A percentile compares a stretch with the other conserved stretches of the same genome.
Conservation (phyloP, 306 rosid genomes). For the Lotus japonicus region DNA sequence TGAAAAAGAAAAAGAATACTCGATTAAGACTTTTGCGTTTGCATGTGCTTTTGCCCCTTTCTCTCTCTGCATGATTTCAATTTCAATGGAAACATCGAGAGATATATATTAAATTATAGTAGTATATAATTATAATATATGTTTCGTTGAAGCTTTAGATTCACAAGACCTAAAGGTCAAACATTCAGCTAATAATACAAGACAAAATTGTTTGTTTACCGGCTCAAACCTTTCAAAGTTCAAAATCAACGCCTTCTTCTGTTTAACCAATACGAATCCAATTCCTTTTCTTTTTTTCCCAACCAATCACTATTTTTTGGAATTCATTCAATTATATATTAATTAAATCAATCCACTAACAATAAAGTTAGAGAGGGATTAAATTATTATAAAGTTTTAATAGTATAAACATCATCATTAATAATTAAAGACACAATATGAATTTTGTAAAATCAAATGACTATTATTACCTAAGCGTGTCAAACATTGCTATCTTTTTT, state of each 20-base stretch:
- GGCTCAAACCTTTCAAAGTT: not conserved
- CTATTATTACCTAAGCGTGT: too few relatives aligned
- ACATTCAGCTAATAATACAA: not conserved
- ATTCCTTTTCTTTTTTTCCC: too few relatives aligned
- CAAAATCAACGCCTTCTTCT: not conserved
- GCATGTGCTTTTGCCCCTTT: not conserved
- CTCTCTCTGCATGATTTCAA: not conserved
- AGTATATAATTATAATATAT: not conserved
- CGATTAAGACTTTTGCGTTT: not conserved
- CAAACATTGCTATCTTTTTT: too few relatives aligned
- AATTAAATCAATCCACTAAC: too few relatives aligned
- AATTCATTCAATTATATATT: too few relatives aligned
- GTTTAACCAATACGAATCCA: not conserved
- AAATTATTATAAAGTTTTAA: too few relatives aligned
- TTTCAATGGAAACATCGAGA: slow-evolving; percentile 14
- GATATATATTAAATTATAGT: not conserved
- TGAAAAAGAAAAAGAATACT: not conserved
- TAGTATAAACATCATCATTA: too few relatives aligned
- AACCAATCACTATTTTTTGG: too few relatives aligned
- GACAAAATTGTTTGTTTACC: slow-evolving; percentile 27
- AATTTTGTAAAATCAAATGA: too few relatives aligned
- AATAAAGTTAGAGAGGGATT: too few relatives aligned
- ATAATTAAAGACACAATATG: too few relatives aligned
- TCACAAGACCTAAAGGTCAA: not conserved
- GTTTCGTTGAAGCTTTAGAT: not conserved